Evolutionary conservation across 805 yeast species (phyloP), one percentile per base, ranked within the genome.

Genomic region (Nakazawaea ishiwadae): DNA sequence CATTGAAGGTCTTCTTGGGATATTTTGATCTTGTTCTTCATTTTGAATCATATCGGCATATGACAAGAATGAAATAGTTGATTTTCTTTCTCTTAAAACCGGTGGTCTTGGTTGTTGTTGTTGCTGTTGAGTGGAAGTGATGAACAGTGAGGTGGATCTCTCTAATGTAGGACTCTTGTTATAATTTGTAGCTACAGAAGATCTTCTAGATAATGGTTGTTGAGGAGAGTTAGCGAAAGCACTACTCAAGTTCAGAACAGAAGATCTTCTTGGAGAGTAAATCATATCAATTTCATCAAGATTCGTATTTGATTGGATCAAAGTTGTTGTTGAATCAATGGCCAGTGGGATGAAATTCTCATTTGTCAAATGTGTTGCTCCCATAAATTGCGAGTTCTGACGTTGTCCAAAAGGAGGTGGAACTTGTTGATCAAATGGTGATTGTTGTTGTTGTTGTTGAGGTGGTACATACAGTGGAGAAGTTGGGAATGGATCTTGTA

Each of bases 41-140:
- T 76, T 79, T 48, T 69, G 75, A 46, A 84, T 71, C 75, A 86
- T 73, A 51, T 86, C 96, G 3, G 91, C 95, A 58, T 83, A 86
- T 2, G 89, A 81, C 54, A 78, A 82, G 56, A 85, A 85, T 29
- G 72, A 67, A 16, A 71, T 60, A 19, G 62, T 56, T 24, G 69
- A 61, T 39, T 56, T 62, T 39, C 52, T 55, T 27, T 35, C 52
- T 46, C 31, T 51, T 53, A 38, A 42, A 15, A 14, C 15, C 8
- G 44, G 36, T 10, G 36, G 29, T 14, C 12, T 11, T 21, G 17
- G 37, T 18, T 23, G 28, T 31, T n/a, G 45, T 20, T 10, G 36
- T 35, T 18, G 39, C 17, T 18, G 47, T 26, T 4, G 45, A 23
- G 14, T 36, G 31, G 29, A 6, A 29, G 24, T 28, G 44, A 29